phyloP scores from a whole-genome alignment of 371 early-diverging fungal species.

The Mortierella sp. region DNA sequence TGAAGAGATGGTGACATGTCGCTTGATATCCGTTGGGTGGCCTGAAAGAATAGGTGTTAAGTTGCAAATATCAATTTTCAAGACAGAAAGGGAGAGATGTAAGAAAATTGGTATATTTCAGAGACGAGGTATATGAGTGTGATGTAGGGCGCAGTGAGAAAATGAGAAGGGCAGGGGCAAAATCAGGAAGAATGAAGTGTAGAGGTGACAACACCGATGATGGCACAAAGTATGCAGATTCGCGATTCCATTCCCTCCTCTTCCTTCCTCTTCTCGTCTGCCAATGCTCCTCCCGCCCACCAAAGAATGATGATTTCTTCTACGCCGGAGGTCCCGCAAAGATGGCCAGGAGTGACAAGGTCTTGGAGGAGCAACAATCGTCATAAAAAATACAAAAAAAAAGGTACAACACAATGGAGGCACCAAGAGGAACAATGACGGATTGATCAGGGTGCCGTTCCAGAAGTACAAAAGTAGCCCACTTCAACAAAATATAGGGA shows the following conservation, averaged over 20 bases:
- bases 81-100: neutral
- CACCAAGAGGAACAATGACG: neutral
- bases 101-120: neutral
- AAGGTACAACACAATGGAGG: conserved; percentile 4
- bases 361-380: conserved; percentile 3
- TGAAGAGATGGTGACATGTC: neutral
- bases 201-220: neutral
- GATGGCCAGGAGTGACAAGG: conserved; percentile 10
- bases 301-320: neutral
- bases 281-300: neutral
- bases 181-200: neutral
- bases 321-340: conserved; percentile 18
- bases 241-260: neutral
- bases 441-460: conserved; percentile 4
- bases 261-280: neutral
- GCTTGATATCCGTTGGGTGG: neutral
- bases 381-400: conserved; percentile 1
- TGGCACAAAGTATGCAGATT: neutral
- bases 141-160: neutral
- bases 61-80: neutral
- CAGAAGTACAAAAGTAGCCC: neutral
- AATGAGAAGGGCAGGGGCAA: neutral
- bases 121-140: neutral
- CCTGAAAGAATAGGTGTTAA: neutral
- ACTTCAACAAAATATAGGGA: neutral